Evolutionary conservation across 164 flowering plant genomes (phyloP).

Genomic region (Tinospora cordifolia): DNA sequence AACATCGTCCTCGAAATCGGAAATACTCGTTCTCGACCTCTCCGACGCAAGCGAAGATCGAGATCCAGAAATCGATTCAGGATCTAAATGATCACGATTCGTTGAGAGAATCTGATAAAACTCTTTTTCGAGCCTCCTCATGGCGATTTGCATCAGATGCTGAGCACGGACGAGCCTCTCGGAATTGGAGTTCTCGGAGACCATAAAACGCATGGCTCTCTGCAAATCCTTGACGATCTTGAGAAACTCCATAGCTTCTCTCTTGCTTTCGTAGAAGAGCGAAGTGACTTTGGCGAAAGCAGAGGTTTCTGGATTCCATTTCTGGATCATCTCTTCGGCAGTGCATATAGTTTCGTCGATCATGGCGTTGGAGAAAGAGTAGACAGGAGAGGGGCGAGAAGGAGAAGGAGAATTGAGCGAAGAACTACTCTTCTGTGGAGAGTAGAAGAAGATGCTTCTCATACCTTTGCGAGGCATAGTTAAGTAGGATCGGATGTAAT

Average conservation of each 20-base stretch:
- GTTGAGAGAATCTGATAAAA: conserved; percentile 44
- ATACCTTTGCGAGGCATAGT: conserved; percentile 21
- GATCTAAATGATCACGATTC: conserved; percentile 35
- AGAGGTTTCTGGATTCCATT: conserved; percentile 31
- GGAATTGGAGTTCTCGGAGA: conserved; percentile 23
- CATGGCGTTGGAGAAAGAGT: conserved; percentile 34
- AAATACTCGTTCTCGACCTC: conserved; percentile 24
- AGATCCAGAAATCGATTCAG: conserved; percentile 39
- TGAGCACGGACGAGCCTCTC: conserved; percentile 42
- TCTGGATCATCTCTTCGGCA: conserved; percentile 28
- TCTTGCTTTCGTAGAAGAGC: conserved; percentile 30
- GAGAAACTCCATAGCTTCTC: conserved; percentile 38
- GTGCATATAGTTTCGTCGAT: conserved; percentile 38
- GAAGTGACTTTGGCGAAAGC: conserved; percentile 19
- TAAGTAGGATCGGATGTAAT: background rate
- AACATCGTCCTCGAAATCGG: conserved; percentile 31
- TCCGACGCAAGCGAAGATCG: conserved; percentile 26
- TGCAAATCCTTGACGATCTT: conserved; percentile 36
- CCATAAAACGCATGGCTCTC: conserved; percentile 43
- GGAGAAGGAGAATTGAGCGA: conserved; percentile 1
- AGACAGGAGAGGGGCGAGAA: conserved; percentile 5
- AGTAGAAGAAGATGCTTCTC: conserved; percentile 14
- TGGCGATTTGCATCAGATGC: conserved; percentile 49
- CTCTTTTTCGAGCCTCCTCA: conserved; percentile 57
- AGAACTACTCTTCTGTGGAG: background rate